phyloP scores from a whole-genome alignment of 768 basidiomycete genomes.

The Trametes meyenii region DNA sequence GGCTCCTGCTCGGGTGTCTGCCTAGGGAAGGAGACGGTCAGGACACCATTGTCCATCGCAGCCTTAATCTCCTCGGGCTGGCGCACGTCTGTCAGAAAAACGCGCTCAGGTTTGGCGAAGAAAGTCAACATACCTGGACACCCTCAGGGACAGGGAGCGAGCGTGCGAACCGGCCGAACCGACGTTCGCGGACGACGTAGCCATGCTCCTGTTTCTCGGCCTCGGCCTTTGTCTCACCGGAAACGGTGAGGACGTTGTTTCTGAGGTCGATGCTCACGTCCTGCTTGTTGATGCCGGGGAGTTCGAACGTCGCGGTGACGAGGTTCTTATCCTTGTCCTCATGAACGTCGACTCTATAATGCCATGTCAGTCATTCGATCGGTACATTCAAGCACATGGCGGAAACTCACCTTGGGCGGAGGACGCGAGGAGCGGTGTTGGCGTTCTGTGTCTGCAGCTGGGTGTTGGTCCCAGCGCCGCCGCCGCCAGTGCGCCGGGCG shows the following conservation, averaged over 20 bases:
- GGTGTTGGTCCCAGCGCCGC: not conserved
- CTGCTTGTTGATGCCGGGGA: conserved; percentile 56
- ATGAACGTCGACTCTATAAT: conserved; percentile 55
- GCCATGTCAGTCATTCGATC: not conserved
- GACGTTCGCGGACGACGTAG: conserved; percentile 38
- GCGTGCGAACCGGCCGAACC: conserved; percentile 34
- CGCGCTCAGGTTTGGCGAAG: not conserved
- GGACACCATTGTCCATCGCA: conserved; percentile 34
- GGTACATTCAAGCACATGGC: too few relatives aligned
- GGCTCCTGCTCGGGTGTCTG: conserved; percentile 29
- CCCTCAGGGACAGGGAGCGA: conserved; percentile 24
- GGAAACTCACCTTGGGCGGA: conserved; percentile 22
- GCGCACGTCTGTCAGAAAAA: not conserved
- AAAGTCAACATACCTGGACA: conserved; percentile 19
- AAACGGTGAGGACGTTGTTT: conserved; percentile 51
- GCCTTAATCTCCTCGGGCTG: conserved; percentile 35
- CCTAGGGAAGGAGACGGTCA: conserved; percentile 35
- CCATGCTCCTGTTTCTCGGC: conserved; percentile 39
- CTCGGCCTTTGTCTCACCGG: conserved; percentile 47
- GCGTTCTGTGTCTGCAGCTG: conserved; percentile 17
- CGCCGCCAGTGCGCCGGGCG: conserved; percentile 22
- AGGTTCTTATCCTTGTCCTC: conserved; percentile 49
- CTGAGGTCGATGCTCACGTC: conserved; percentile 55
- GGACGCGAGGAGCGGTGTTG: conserved; percentile 15
- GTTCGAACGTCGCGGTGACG: conserved; percentile 59